Conservation (phyloP, 805 yeast species). For the Wickerhamiella hasegawae region DNA sequence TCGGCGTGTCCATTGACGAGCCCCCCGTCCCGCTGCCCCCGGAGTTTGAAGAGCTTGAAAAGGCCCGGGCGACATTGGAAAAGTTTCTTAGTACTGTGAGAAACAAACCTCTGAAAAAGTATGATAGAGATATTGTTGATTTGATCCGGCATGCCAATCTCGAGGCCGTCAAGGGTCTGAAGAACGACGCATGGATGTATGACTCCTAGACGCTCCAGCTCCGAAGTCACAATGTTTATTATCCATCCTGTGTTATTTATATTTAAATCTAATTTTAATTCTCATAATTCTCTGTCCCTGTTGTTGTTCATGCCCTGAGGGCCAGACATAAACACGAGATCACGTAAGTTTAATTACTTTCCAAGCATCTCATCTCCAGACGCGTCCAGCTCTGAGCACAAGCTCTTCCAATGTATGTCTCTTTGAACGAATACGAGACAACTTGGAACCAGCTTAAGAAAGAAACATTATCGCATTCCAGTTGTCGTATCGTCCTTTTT, state of each 20-base stretch:
- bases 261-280: too few relatives aligned
- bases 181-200: conserved; percentile 3
- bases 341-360: too few relatives aligned
- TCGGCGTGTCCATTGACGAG: not conserved
- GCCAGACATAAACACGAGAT: too few relatives aligned
- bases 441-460: conserved; percentile 53
- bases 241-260: too few relatives aligned
- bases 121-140: not conserved
- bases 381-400: too few relatives aligned
- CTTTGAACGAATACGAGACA: conserved; percentile 48
- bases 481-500: conserved; percentile 74
- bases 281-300: too few relatives aligned
- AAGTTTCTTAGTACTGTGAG: not conserved
- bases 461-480: conserved; percentile 77
- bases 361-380: too few relatives aligned
- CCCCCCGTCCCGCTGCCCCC: not conserved
- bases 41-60: not conserved
- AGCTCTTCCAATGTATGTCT: conserved; percentile 70
- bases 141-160: not conserved
- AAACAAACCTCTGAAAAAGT: not conserved
- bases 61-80: not conserved
- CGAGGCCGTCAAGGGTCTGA: conserved; percentile 1
- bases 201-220: too few relatives aligned
- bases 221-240: too few relatives aligned
- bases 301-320: too few relatives aligned